These are phyloP conservation scores for Penicillium crystallinum DNA, from an alignment of 495 filamentous ascomycete genomes.

Conservation along the genomic window DNA sequence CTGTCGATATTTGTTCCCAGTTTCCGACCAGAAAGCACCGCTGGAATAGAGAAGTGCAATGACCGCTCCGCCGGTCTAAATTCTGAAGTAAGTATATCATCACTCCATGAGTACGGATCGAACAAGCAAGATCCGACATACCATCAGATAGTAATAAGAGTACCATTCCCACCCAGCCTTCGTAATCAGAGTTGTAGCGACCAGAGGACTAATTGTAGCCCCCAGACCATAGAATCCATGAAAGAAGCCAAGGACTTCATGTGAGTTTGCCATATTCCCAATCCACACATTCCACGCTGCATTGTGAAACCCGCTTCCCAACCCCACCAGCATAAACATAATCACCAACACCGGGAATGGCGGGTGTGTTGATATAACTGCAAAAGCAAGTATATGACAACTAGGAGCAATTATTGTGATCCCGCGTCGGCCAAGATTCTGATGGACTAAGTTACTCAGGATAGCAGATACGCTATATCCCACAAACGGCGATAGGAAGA, in stretches of 20 bases:
- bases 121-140: neutral
- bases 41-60: constrained; percentile 50
- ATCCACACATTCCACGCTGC: constrained; percentile 60
- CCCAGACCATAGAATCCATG: constrained; percentile 57
- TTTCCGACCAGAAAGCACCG: constrained; percentile 56
- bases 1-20: constrained; percentile 25
- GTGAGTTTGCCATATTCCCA: constrained; percentile 52
- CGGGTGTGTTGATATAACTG: constrained; percentile 50
- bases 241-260: constrained; percentile 51
- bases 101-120: neutral
- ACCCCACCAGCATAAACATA: constrained; percentile 49
- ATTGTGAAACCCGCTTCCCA: constrained; percentile 54
- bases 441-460: constrained; percentile 49
- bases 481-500: constrained; percentile 55
- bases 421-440: constrained; percentile 62
- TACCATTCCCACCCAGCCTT: constrained; percentile 49
- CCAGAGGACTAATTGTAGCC: constrained; percentile 47
- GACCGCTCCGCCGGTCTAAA: constrained; percentile 52
- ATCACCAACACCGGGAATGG: constrained; percentile 53
- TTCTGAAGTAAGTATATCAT: neutral
- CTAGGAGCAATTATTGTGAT: constrained; percentile 59
- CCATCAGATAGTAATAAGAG: constrained; percentile 56
- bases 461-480: constrained; percentile 52
- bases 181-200: constrained; percentile 52
- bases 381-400: constrained; percentile 56